Evolutionary conservation across 1,139 yeast genomes (phyloP).

Genomic region (Kodamaea alishanica): DNA sequence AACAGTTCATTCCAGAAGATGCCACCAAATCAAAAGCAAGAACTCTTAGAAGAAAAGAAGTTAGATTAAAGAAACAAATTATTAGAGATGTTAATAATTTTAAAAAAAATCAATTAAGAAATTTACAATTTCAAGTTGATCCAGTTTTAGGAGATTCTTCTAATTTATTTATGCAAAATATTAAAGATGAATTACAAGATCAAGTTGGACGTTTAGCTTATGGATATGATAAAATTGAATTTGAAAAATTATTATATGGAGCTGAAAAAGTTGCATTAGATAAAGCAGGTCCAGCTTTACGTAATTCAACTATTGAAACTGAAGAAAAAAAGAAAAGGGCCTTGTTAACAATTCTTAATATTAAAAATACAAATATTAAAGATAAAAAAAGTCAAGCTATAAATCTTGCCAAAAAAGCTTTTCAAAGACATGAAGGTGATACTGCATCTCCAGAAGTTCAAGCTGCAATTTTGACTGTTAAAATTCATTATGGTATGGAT

Average conservation of each 20-base stretch:
- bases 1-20: slow-evolving; percentile 25
- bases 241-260: slow-evolving; percentile 74
- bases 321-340: slow-evolving; percentile 68
- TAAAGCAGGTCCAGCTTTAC: slow-evolving; percentile 30
- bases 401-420: slow-evolving; percentile 68
- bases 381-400: slow-evolving; percentile 62
- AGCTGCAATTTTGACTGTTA: slow-evolving; percentile 84
- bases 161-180: slow-evolving; percentile 67
- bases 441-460: slow-evolving; percentile 95
- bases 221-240: slow-evolving; percentile 58
- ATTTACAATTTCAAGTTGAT: slow-evolving; percentile 43
- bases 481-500: slow-evolving; percentile 71
- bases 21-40: slow-evolving; percentile 32
- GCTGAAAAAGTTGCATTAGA: slow-evolving; percentile 52
- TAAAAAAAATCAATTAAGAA: slow-evolving; percentile 34
- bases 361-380: slow-evolving; percentile 63
- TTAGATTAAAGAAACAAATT: slow-evolving; percentile 41
- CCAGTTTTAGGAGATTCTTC: slow-evolving; percentile 76
- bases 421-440: slow-evolving; percentile 81
- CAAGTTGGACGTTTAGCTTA: slow-evolving; percentile 60
- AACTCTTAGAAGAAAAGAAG: slow-evolving; percentile 39
- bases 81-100: slow-evolving; percentile 45
- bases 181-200: slow-evolving; percentile 54
- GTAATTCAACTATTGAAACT: slow-evolving; percentile 39
- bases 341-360: slow-evolving; percentile 64